A percentile compares a stretch with the other conserved stretches of the same genome.
Conservation (phyloP, 2,329 filamentous ascomycete genomes). For the Penicillium brevicompactum region DNA sequence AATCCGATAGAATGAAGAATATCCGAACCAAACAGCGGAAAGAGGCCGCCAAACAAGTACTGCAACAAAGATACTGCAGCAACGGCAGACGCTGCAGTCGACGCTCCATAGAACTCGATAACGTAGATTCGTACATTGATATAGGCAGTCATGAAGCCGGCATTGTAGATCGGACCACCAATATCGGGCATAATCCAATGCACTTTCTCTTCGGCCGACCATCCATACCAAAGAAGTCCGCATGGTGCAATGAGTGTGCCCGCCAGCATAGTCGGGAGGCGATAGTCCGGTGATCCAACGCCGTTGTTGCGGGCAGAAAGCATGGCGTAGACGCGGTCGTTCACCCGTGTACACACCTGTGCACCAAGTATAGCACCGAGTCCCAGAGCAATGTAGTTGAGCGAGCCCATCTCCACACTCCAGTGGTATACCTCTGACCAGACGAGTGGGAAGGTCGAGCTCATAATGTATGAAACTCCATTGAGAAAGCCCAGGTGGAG, state of each 20-base stretch:
- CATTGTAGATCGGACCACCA: constrained; percentile 23
- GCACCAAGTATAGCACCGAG: constrained; percentile 60
- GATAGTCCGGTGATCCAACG: constrained; percentile 53
- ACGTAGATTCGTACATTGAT: background rate
- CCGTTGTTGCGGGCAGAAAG: constrained; percentile 28
- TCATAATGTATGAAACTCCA: constrained; percentile 61
- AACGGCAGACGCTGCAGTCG: background rate
- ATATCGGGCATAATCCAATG: constrained; percentile 52
- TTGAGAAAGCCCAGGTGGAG: constrained; percentile 59
- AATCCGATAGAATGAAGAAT: background rate
- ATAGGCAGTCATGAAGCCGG: background rate
- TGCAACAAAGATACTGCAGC: background rate
- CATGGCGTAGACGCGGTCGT: constrained; percentile 45
- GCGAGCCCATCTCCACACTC: constrained; percentile 54
- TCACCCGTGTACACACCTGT: constrained; percentile 47
- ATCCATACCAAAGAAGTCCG: constrained; percentile 55
- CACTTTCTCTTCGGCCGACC: constrained; percentile 46
- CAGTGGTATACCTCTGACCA: constrained; percentile 57
- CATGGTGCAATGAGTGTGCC: constrained; percentile 52
- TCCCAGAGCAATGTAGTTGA: constrained; percentile 63
- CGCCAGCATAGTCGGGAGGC: constrained; percentile 57
- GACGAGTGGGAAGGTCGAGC: constrained; percentile 61
- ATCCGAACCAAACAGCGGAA: background rate
- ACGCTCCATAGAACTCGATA: background rate
- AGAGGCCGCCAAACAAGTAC: background rate